Evolutionary conservation across 208 protist genomes (phyloP).

Genomic region (Wallacemonas sp.): DNA sequence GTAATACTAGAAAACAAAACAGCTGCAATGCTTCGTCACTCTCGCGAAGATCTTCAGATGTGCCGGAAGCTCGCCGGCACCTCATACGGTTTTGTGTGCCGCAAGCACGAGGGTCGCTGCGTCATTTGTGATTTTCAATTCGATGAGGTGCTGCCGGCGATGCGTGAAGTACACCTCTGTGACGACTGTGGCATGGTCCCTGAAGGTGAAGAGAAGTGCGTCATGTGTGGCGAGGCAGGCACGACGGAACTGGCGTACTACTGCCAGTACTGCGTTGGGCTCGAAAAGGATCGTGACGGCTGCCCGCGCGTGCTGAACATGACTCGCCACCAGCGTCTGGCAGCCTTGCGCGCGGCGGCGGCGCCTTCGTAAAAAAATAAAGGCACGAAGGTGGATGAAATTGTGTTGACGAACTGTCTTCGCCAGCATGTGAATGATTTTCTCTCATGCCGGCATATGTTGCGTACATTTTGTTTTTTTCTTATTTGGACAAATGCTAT

Average conservation of each 20-base stretch:
- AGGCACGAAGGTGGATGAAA: too few relatives aligned
- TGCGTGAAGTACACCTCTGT: slow-evolving; percentile 83
- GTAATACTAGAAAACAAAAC: too few relatives aligned
- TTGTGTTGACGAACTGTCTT: too few relatives aligned
- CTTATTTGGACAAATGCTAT: too few relatives aligned
- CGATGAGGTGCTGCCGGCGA: slow-evolving; percentile 68
- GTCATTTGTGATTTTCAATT: slow-evolving; percentile 88
- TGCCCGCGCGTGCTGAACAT: slow-evolving; percentile 86
- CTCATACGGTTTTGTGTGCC: slow-evolving; percentile 76
- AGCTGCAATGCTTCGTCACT: slow-evolving; percentile 88
- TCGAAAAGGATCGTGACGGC: slow-evolving; percentile 90
- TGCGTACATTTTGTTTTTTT: too few relatives aligned
- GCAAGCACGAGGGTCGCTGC: slow-evolving; percentile 87
- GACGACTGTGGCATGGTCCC: slow-evolving; percentile 82
- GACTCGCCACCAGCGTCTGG: slow-evolving; percentile 68
- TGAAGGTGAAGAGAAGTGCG: slow-evolving; percentile 79
- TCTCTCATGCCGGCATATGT: too few relatives aligned
- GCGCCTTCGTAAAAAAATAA: too few relatives aligned
- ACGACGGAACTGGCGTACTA: slow-evolving; percentile 87
- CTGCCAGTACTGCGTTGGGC: slow-evolving; percentile 78
- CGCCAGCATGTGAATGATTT: too few relatives aligned
- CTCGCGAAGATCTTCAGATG: slow-evolving; percentile 82
- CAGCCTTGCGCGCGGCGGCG: slow-evolving; percentile 30
- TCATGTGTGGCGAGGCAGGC: slow-evolving; percentile 72
- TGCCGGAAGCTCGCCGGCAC: slow-evolving; percentile 84